Conservation (phyloP, 768 basidiomycete species). For the Tulasnella sp. region DNA sequence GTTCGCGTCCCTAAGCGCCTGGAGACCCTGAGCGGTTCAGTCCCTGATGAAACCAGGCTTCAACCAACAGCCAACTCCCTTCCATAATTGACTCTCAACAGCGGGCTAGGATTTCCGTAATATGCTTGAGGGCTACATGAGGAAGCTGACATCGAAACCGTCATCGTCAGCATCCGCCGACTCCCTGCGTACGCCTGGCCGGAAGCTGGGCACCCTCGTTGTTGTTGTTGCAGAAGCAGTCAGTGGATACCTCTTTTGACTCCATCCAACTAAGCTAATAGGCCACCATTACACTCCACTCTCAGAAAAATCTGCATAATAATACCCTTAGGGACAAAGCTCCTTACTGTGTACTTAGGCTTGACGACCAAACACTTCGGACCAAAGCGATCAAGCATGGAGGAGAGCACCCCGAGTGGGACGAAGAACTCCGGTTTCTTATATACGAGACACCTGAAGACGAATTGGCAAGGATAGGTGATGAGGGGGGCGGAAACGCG, state of each 20-base stretch:
- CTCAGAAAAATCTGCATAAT: conserved; percentile 83
- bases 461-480: conserved; percentile 44
- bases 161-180: neutral
- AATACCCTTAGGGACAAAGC: conserved; percentile 96
- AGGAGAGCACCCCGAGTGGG: conserved; percentile 98
- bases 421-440: conserved; percentile 92
- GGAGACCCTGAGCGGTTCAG: too few relatives aligned
- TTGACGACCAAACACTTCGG: conserved; percentile 77
- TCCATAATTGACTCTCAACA: neutral
- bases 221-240: conserved; percentile 93
- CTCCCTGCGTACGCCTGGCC: conserved; percentile 10
- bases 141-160: neutral
- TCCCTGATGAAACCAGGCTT: neutral
- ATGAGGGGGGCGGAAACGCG: conserved; percentile 37
- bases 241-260: conserved; percentile 34
- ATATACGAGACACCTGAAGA: conserved; percentile 71
- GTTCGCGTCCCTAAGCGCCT: too few relatives aligned
- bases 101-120: too few relatives aligned
- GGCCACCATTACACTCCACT: too few relatives aligned
- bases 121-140: neutral
- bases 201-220: conserved; percentile 83
- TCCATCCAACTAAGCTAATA: too few relatives aligned
- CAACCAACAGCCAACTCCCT: neutral
- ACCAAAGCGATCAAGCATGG: conserved; percentile 93
- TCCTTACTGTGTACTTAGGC: conserved; percentile 78